Evolutionary conservation across 306 rosid species (phyloP), one percentile per base, ranked within the genome.

Genomic region (Malus fusca): DNA sequence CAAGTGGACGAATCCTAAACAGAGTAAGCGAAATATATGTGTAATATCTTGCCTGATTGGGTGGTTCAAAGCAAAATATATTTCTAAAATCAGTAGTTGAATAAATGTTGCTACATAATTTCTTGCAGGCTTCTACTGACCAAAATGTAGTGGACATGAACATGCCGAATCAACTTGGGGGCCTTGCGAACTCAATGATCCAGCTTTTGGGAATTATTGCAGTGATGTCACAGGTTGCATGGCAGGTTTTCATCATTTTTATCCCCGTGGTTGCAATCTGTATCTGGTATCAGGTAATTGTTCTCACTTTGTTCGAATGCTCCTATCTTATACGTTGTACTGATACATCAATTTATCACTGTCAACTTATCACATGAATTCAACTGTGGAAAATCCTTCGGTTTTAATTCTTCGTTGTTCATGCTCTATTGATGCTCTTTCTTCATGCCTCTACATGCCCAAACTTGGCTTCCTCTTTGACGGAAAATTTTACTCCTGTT

Each of bases 141-240:
- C 96, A 92, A 85, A 92, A 88, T 74, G 77, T 85, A 11, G 83
- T 90, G 62, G 97, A 88, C 85, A 26, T 78, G 63, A 80, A 26
- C 78, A 84, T 90, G 66, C 84, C 87, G 8, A 26, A 11, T 80
- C 90, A 66, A 83, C 22, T 88, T 68, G 91, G 44, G 2, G 1
- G 87, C 23, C 77, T 90, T 68, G 88, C 93, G 72, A 83, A 81
- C 83, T 66, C 80, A 17, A 0, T 83, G 70, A 87, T 92, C 69
- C 93, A 87, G 48, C 91, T 90, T 40, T 5, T 92, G 4, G 97
- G 93, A 80, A 87, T 86, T 80, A 87, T 90, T 83, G 92, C 87
- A 19, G 91, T 92, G 70, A 90, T 92, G 93, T 90, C 96, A 48
- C 92, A 87, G 74, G 97, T 86, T 77, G 91, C 93, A 19, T 90